Conservation (phyloP, 2,329 filamentous ascomycete genomes). For the Penicillium paneum region DNA sequence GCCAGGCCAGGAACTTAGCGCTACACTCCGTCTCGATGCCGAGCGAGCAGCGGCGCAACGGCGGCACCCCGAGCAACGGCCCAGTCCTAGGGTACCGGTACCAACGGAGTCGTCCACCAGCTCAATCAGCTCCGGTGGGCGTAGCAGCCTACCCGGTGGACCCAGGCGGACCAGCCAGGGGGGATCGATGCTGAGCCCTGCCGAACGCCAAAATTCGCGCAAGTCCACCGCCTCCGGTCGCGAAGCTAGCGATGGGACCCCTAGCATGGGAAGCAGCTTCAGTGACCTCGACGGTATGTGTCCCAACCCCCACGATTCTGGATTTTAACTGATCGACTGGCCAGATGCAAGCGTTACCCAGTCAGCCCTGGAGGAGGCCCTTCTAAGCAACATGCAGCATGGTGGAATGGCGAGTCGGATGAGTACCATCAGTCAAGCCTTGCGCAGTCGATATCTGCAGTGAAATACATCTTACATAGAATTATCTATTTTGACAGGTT, state of each 20-base stretch:
- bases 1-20: slow-evolving; percentile 36
- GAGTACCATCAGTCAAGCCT: slow-evolving; percentile 53
- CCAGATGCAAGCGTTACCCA: slow-evolving; percentile 63
- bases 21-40: slow-evolving; percentile 41
- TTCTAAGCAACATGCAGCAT: slow-evolving; percentile 62
- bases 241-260: slow-evolving; percentile 54
- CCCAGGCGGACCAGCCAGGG: slow-evolving; percentile 16
- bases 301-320: neutral
- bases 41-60: slow-evolving; percentile 29
- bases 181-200: slow-evolving; percentile 35
- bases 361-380: slow-evolving; percentile 61
- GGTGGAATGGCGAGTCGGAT: slow-evolving; percentile 49
- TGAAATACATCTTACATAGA: slow-evolving; percentile 3
- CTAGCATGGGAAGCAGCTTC: slow-evolving; percentile 64
- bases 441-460: slow-evolving; percentile 52
- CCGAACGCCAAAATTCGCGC: slow-evolving; percentile 50
- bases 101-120: slow-evolving; percentile 35
- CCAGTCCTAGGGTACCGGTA: slow-evolving; percentile 16
- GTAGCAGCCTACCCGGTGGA: slow-evolving; percentile 23
- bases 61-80: slow-evolving; percentile 26
- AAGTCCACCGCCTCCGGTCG: slow-evolving; percentile 34
- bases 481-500: neutral
- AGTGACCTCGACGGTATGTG: slow-evolving; percentile 60
- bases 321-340: neutral
- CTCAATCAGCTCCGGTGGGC: slow-evolving; percentile 39